Conservation (phyloP, 2,329 filamentous ascomycete genomes). For the Talaromyces sp. region DNA sequence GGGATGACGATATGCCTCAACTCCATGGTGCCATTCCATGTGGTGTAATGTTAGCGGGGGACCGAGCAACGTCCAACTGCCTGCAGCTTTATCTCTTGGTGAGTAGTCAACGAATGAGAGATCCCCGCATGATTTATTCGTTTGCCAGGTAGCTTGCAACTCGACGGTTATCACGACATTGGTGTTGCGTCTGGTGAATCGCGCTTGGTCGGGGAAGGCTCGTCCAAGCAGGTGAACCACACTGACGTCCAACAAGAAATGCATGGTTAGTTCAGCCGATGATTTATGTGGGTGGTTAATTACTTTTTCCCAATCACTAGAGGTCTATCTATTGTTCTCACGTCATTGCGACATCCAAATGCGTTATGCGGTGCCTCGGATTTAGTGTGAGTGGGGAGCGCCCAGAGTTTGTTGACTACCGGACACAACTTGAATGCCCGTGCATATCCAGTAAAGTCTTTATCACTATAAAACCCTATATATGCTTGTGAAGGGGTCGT, state of each 20-base stretch:
- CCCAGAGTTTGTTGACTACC: not conserved
- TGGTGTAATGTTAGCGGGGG: not conserved
- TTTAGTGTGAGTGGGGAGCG: not conserved
- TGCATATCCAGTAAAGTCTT: not conserved
- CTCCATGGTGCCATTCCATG: not conserved
- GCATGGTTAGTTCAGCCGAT: not conserved
- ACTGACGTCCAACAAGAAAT: not conserved
- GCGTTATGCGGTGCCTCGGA: not conserved
- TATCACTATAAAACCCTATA: too few relatives aligned
- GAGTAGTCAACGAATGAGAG: too few relatives aligned
- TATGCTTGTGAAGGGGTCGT: too few relatives aligned
- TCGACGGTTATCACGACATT: slow-evolving; percentile 1
- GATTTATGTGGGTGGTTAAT: not conserved
- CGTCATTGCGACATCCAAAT: not conserved
- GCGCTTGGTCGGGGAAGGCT: not conserved
- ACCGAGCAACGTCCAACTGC: not conserved
- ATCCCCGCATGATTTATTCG: not conserved
- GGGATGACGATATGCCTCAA: not conserved
- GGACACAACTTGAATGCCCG: not conserved
- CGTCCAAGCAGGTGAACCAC: too few relatives aligned
- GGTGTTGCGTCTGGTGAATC: not conserved
- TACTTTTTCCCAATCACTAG: not conserved
- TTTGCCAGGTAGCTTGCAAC: not conserved
- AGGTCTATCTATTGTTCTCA: not conserved
- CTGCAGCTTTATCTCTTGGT: too few relatives aligned